Conservation (phyloP, 1,139 yeast species). For the Lodderomyces pseudojiufengensis region DNA sequence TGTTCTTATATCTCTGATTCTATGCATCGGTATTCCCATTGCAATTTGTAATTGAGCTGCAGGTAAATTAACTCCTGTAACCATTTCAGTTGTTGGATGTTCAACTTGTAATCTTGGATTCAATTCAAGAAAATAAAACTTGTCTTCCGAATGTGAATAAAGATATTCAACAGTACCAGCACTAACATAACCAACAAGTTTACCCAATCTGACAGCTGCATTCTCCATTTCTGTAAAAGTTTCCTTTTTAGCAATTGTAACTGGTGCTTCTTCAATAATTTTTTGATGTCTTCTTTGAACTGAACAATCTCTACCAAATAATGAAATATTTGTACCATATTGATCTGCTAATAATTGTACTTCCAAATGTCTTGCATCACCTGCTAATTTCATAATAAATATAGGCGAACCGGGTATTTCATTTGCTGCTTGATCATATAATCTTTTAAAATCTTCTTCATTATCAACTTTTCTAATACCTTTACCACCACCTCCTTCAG, state of each 20-base stretch:
- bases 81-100: conserved; percentile 99
- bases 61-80: conserved; percentile 94
- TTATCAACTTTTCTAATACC: conserved; percentile 91
- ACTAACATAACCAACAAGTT: conserved; percentile 93
- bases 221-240: conserved; percentile 90
- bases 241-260: conserved; percentile 81
- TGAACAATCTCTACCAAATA: conserved; percentile 95
- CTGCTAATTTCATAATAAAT: conserved; percentile 91
- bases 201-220: conserved; percentile 96
- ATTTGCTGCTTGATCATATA: conserved; percentile 85
- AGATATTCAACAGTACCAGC: conserved; percentile 99
- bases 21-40: conserved; percentile 97
- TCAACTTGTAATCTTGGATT: conserved; percentile 98
- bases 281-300: conserved; percentile 97
- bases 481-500: conserved; percentile 99
- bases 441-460: conserved; percentile 64
- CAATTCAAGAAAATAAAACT: conserved; percentile 91
- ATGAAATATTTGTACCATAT: conserved; percentile 89
- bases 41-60: conserved; percentile 98
- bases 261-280: conserved; percentile 96
- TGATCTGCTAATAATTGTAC: conserved; percentile 94
- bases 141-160: conserved; percentile 89
- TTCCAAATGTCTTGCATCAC: conserved; percentile 92
- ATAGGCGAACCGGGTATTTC: conserved; percentile 97
- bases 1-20: conserved; percentile 87